Evolutionary conservation across 176 grass and related monocot genomes (phyloP).

Genomic region (Eleusine indica): DNA sequence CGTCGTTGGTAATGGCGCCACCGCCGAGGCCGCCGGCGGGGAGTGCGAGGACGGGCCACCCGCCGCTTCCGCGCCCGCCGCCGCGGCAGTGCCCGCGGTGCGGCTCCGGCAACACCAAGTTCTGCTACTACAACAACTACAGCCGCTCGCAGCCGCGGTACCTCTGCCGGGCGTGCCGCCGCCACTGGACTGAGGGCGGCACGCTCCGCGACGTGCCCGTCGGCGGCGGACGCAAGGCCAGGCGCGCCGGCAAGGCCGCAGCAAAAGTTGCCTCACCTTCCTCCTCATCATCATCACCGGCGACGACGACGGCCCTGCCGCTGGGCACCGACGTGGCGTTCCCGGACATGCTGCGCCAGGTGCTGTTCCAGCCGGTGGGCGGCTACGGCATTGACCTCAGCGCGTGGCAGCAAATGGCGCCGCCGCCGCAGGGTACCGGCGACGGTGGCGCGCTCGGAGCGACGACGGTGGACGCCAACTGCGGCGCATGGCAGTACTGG

Average conservation of each 20-base stretch:
- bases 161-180: slow-evolving; percentile 76
- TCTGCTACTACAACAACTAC: slow-evolving; percentile 99
- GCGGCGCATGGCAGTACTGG: slow-evolving; percentile 49
- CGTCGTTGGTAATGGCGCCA: neutral
- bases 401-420: slow-evolving; percentile 56
- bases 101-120: slow-evolving; percentile 85
- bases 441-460: slow-evolving; percentile 30
- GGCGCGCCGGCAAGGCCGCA: slow-evolving; percentile 37
- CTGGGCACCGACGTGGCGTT: slow-evolving; percentile 35
- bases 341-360: slow-evolving; percentile 62
- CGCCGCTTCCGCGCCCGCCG: slow-evolving; percentile 58
- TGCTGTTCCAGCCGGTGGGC: slow-evolving; percentile 44
- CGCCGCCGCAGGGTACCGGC: neutral
- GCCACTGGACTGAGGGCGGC: slow-evolving; percentile 94
- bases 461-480: slow-evolving; percentile 29
- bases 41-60: slow-evolving; percentile 38
- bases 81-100: slow-evolving; percentile 79
- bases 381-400: slow-evolving; percentile 49
- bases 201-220: slow-evolving; percentile 92
- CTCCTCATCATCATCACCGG: neutral
- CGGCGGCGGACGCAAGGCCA: slow-evolving; percentile 88
- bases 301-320: neutral
- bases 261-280: slow-evolving; percentile 1
- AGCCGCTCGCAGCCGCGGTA: slow-evolving; percentile 82
- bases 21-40: slow-evolving; percentile 25